Percentiles rank a stretch among this genome's conserved stretches.
phyloP scores from a whole-genome alignment of 1,284 basidiomycete species.

The Gymnopus androsaceus region DNA sequence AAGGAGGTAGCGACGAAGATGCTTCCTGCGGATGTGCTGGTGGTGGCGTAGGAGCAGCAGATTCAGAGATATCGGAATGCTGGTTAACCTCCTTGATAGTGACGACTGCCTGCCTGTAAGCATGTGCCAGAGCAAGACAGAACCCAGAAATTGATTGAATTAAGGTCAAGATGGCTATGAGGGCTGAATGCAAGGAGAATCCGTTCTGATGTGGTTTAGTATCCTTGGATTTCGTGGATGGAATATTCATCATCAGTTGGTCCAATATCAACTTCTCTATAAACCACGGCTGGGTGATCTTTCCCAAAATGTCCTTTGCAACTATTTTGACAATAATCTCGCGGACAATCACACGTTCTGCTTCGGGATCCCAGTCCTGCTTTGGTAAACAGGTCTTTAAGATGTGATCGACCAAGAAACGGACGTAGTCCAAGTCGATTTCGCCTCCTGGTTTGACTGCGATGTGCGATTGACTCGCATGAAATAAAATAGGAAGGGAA shows the following conservation, averaged over 20 bases:
- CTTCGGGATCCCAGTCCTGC: constrained; percentile 69
- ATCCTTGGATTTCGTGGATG: constrained; percentile 24
- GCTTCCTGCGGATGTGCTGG: constrained; percentile 8
- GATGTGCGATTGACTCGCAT: constrained; percentile 77
- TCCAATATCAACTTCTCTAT: constrained; percentile 67
- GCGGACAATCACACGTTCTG: constrained; percentile 73
- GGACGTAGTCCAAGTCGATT: constrained; percentile 75
- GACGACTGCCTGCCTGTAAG: constrained; percentile 63
- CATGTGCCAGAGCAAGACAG: constrained; percentile 64
- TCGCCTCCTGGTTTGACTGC: constrained; percentile 64
- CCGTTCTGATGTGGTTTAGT: constrained; percentile 31
- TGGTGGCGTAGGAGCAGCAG: not conserved
- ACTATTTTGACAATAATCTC: constrained; percentile 78
- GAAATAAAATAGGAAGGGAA: constrained; percentile 66
- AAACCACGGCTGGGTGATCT: constrained; percentile 81
- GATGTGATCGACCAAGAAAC: constrained; percentile 72
- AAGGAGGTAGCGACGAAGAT: constrained; percentile 21
- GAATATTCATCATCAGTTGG: constrained; percentile 52
- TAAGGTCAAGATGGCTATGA: constrained; percentile 69
- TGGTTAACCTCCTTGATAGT: constrained; percentile 70
- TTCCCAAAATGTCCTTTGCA: constrained; percentile 63
- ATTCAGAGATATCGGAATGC: constrained; percentile 25
- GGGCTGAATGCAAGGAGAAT: constrained; percentile 59
- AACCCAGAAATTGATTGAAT: constrained; percentile 70
- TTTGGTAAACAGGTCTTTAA: constrained; percentile 66